Conservation (phyloP, 768 basidiomycete genomes). For the Lactarius deliciosus region DNA sequence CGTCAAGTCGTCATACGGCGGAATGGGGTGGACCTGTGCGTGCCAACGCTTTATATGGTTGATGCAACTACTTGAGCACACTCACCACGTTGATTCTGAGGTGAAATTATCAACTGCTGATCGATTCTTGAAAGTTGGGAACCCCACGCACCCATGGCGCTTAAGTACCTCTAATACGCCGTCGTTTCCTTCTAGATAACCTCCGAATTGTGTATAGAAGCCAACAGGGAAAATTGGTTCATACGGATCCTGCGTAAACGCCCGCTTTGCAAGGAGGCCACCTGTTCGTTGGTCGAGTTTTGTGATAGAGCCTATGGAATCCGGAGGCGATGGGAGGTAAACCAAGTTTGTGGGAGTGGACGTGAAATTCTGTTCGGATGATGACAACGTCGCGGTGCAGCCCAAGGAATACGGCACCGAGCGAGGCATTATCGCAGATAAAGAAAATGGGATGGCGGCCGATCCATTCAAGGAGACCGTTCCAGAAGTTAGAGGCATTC, state of each 20-base stretch:
- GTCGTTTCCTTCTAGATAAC: slow-evolving; percentile 53
- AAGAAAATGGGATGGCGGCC: slow-evolving; percentile 39
- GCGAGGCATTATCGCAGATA: slow-evolving; percentile 36
- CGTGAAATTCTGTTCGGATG: slow-evolving; percentile 36
- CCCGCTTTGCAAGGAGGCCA: slow-evolving; percentile 42
- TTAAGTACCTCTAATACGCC: slow-evolving; percentile 55
- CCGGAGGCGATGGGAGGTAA: slow-evolving; percentile 42
- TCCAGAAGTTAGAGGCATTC: slow-evolving; percentile 30
- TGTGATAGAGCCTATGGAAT: slow-evolving; percentile 41
- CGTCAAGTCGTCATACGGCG: slow-evolving; percentile 60
- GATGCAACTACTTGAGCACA: slow-evolving; percentile 6
- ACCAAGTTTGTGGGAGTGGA: slow-evolving; percentile 37
- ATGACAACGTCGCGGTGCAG: slow-evolving; percentile 37
- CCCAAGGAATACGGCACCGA: slow-evolving; percentile 36
- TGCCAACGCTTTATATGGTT: neutral
- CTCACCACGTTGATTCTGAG: slow-evolving; percentile 43
- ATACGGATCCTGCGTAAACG: slow-evolving; percentile 30
- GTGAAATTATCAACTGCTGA: slow-evolving; percentile 26
- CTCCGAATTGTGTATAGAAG: slow-evolving; percentile 65
- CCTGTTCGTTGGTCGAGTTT: slow-evolving; percentile 51
- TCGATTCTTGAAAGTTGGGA: slow-evolving; percentile 5
- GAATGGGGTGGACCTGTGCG: slow-evolving; percentile 64
- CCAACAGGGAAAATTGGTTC: slow-evolving; percentile 63
- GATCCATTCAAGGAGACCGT: slow-evolving; percentile 41
- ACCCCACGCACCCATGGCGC: slow-evolving; percentile 47